These are phyloP conservation scores for Debaryomycetaceae sp. DNA, from an alignment of 1,139 yeast genomes.

Conservation along the genomic window DNA sequence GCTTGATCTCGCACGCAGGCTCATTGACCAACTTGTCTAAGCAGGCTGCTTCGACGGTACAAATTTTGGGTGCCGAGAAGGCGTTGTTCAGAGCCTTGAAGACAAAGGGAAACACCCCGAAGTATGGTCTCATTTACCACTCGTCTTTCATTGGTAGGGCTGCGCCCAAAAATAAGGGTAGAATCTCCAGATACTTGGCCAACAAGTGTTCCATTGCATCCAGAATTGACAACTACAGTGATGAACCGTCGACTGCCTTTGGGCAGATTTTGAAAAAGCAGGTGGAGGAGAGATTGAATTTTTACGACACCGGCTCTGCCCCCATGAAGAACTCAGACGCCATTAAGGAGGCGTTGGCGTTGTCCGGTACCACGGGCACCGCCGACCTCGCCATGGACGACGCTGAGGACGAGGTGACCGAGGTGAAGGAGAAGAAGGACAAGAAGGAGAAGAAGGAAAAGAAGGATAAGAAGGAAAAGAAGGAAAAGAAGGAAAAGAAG, in stretches of 20 bases:
- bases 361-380: conserved; percentile 40
- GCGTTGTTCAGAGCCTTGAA: conserved; percentile 97
- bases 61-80: conserved; percentile 98
- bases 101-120: conserved; percentile 98
- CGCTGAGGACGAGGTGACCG: conserved; percentile 34
- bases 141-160: conserved; percentile 98
- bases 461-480: conserved; percentile 52
- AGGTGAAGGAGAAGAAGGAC: conserved; percentile 52
- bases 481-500: conserved; percentile 49
- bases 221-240: conserved; percentile 93
- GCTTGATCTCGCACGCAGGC: conserved; percentile 97
- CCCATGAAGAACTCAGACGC: conserved; percentile 97
- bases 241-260: conserved; percentile 79
- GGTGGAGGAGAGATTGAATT: conserved; percentile 95
- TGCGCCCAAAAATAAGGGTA: conserved; percentile 95
- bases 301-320: conserved; percentile 93
- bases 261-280: conserved; percentile 91
- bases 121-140: conserved; percentile 95
- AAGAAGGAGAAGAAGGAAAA: conserved; percentile 54
- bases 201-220: conserved; percentile 99
- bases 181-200: conserved; percentile 97
- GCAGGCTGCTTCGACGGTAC: conserved; percentile 98
- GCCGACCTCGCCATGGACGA: conserved; percentile 27
- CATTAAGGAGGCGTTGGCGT: conserved; percentile 81
- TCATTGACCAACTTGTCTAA: conserved; percentile 90